Evolutionary conservation across 176 grass and related monocot genomes (phyloP), one percentile per base, ranked within the genome.

Genomic region (Zea luxurians): DNA sequence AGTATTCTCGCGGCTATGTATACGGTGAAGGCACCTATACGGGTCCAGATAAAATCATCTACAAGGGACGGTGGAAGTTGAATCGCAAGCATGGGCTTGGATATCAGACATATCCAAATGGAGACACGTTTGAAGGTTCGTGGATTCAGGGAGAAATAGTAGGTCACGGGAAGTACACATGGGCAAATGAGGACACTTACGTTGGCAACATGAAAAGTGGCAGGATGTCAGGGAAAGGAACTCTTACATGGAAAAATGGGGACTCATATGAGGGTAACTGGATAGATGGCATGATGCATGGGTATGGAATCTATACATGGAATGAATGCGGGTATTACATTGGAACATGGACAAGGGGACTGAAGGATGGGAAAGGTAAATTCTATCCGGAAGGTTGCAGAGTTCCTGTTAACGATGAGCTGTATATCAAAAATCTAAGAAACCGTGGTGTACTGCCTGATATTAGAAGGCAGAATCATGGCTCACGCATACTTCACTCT

Each of bases 381-480:
- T 95, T 99, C 76, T 99, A 99, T 77, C 88, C 92, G n/a, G 87
- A 86, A 61, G 96, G 96, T 27, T 95, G 92, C 90, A 99, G 70
- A 77, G 62, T 99, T 54, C 88, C 90, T 74, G 90, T 81, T 71
- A 86, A 50, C 44, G 85, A 95, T 42, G 85, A 88, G 75, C 13
- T 89, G 5, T 92, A 92, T 71, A 88, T 99, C 69, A 87, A 79
- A 62, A 89, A 76, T 75, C 86, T 99, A 44, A 92, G 92, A 82
- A 90, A 83, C 59, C 77, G 90, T 75, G 96, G 96, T 64, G 70
- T 95, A 72, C 66, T 96, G 55, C 90, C 90, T 72, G 93, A 97
- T 84, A 74, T 82, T 48, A 92, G 85, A 85, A 88, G 85, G 63
- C 84, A 97, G 74, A 86, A 83, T 81, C 63, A 92, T 80, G 90